Evolutionary conservation across 2,329 filamentous ascomycete genomes (phyloP), one percentile per base, ranked within the genome.

Genomic region (Tolypocladium pustulatum): DNA sequence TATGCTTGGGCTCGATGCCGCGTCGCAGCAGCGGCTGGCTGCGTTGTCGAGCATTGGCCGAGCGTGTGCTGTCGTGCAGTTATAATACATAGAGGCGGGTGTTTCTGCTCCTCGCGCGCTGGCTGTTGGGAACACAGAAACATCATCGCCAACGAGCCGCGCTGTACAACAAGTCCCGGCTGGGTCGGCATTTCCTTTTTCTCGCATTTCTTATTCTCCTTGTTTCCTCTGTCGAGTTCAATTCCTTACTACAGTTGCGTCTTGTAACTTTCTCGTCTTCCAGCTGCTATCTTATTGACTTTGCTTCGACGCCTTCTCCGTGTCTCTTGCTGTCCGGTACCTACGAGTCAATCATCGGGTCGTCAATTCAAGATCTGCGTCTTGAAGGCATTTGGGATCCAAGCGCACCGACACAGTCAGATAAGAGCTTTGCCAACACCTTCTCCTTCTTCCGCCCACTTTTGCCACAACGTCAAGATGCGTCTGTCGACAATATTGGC

Each of bases 401-500:
- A 49, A 17, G 22, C 12, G 22, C 41, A 3, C 41, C 41, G 20
- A 27, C n/a, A 32, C 8, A 32, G 25, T 20, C 25, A 22, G 59
- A 64, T 62, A 57, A 57, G 41, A 55, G 60, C 59, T 56, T 54
- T 59, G 51, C 54, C 60, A 55, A 58, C 60, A 60, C 61, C 59
- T 63, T 62, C 36, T 54, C 60, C 63, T 57, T 61, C 36, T 54
- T 58, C 52, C 57, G 5, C 20, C n/a, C 49, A 15, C 27, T 12
- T 4, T 27, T 20, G 6, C 27, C 49, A 5, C 30, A n/a, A n/a
- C 49, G 5, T 59, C 68, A 75, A 68, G 55, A 86, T 86, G 83
- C 77, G 75, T 66, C 71, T 73, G 64, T 78, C 78, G 62, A 71
- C 76, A 63, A 65, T 81, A 64, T 62, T 82, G 55, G 64, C 75